A percentile compares a stretch with the other conserved stretches of the same genome.
These are phyloP conservation scores for Flaveria brownii DNA, from an alignment of 129 eudicot species.

Conservation along the genomic window DNA sequence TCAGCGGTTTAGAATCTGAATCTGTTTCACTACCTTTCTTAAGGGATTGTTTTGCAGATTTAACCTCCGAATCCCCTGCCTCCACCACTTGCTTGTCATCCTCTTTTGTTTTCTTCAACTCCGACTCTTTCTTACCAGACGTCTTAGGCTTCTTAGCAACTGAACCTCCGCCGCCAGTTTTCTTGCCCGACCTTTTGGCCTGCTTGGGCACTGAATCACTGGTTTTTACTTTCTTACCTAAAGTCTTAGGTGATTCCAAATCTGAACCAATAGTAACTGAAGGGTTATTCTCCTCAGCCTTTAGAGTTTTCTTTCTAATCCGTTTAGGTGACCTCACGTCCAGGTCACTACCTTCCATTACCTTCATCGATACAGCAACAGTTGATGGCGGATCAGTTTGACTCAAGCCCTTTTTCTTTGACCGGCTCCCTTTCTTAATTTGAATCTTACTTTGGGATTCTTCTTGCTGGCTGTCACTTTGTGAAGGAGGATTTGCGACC, in stretches of 20 bases:
- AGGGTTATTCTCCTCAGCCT: conserved; percentile 31
- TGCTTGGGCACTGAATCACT: conserved; percentile 5
- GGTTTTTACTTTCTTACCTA: background rate
- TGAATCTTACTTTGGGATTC: conserved; percentile 16
- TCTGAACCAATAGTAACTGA: conserved; percentile 25
- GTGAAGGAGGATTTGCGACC: conserved; percentile 38
- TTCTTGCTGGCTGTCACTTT: conserved; percentile 34
- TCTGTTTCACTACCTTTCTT: conserved; percentile 28
- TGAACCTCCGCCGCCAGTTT: conserved; percentile 18
- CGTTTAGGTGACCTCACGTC: conserved; percentile 39
- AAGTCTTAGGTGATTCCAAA: background rate
- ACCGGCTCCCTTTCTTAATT: conserved; percentile 16
- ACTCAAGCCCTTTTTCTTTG: conserved; percentile 25
- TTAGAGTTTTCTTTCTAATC: conserved; percentile 36
- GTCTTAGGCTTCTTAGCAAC: conserved; percentile 25
- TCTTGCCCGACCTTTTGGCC: conserved; percentile 14
- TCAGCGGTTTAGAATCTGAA: conserved; percentile 34
- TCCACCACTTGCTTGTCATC: conserved; percentile 30
- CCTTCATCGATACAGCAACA: conserved; percentile 29
- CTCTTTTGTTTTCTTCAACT: conserved; percentile 29
- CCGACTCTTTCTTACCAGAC: conserved; percentile 30
- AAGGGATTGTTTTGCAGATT: conserved; percentile 5
- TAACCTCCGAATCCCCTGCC: conserved; percentile 15
- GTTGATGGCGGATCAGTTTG: conserved; percentile 19
- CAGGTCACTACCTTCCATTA: conserved; percentile 33